Evolutionary conservation across 208 protist genomes (phyloP), one percentile per base, ranked within the genome.

Genomic region (Leishmania braziliensis): DNA sequence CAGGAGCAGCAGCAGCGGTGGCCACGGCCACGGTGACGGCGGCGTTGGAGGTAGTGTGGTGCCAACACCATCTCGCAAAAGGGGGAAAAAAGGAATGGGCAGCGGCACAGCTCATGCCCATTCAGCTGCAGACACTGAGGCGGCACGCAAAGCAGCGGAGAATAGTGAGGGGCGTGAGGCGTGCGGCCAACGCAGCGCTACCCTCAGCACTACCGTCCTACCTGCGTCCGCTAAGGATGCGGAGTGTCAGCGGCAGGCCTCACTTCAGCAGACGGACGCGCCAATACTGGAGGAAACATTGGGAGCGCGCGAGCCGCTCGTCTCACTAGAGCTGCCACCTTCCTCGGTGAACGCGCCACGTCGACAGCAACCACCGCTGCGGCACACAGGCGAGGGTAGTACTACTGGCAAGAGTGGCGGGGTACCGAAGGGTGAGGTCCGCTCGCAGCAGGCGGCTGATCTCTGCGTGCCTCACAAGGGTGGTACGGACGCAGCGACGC

Each of bases 11-110:
- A 79, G 48, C 58, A 76, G 74, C 56, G 46, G 74, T 39, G 53
- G 73, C 73, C 48, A 48, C 39, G 54, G 23, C 33, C 74, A 5
- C 29, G 39, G 50, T 5, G 36, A 77, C 33, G 56, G 36, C 39
- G 39, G 23, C 33, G 66, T 29, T 72, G 50, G 58, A 14, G 12
- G 58, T 33, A 65, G 63, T 81, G 58, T 48, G 8, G 75, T 77
- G 58, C 50, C 75, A 68, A 54, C 54, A 62, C 71, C n/a, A 46
- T 85, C 74, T 50, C 76, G 81, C 2, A 85, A 78, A 50, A 79
- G 36, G 36, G 70, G 62, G 58, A 85, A 77, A 39, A 77, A 65
- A 43, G 43, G 33, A 51, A 70, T 50, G 46, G 81, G 68, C 39
- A 77, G 33, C 39, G 74, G 60, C 3, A 65, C 81, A 14, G 80